Evolutionary conservation across 1,284 basidiomycete species (phyloP).

Genomic region (Ceratobasidium sp.): DNA sequence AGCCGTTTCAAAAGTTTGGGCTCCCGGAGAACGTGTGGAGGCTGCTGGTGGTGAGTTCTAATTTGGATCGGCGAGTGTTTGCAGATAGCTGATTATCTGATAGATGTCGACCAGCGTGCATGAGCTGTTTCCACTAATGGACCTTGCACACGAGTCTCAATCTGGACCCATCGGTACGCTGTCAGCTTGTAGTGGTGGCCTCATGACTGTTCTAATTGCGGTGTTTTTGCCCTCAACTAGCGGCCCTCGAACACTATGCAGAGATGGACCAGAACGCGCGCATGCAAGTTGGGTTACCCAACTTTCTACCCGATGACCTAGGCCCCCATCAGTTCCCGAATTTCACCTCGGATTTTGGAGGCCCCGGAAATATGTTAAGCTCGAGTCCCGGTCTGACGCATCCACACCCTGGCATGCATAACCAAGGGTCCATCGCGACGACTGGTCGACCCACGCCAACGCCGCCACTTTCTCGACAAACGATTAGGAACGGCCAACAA

Average conservation of each 20-base stretch:
- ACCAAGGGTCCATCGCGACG: conserved; percentile 10
- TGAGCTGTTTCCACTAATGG: conserved; percentile 13
- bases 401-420: conserved; percentile 30
- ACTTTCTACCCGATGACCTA: neutral
- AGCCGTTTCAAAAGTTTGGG: conserved; percentile 28
- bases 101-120: conserved; percentile 26
- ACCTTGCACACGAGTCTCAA: conserved; percentile 9
- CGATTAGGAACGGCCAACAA: conserved; percentile 1
- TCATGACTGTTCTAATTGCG: neutral
- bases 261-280: conserved; percentile 12
- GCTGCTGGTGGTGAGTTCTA: conserved; percentile 17
- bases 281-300: neutral
- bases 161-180: conserved; percentile 24
- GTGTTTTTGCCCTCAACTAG: neutral
- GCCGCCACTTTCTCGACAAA: neutral
- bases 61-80: neutral
- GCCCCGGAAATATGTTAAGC: neutral
- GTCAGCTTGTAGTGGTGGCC: neutral
- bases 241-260: conserved; percentile 8
- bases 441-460: conserved; percentile 19
- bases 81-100: neutral
- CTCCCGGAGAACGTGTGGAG: conserved; percentile 27
- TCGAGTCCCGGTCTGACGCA: conserved; percentile 7
- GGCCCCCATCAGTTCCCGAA: conserved; percentile 9
- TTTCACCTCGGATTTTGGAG: neutral